Conservation (phyloP, 2,329 filamentous ascomycete genomes). For the Ascochyta lentis region DNA sequence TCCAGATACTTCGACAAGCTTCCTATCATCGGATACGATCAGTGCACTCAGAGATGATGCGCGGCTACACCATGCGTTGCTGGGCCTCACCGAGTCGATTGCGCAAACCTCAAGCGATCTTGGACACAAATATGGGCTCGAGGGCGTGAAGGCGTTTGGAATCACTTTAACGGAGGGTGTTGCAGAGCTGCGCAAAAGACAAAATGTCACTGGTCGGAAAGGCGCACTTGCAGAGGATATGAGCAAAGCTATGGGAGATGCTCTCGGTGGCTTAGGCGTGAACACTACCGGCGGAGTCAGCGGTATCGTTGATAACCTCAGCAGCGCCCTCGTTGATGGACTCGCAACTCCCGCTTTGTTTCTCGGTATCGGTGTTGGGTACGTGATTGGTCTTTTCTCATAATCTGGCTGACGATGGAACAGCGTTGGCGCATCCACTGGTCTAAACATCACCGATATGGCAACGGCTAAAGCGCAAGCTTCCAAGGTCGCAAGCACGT, state of each 20-base stretch:
- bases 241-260: conserved; percentile 8
- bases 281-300: conserved; percentile 24
- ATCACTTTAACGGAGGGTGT: conserved; percentile 25
- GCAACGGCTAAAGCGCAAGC: conserved; percentile 26
- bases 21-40: conserved; percentile 32
- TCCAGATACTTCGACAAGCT: conserved; percentile 11
- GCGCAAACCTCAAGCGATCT: conserved; percentile 29
- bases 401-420: conserved; percentile 11
- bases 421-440: conserved; percentile 36
- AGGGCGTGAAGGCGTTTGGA: conserved; percentile 25
- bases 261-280: conserved; percentile 3
- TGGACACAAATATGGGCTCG: conserved; percentile 23
- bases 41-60: conserved; percentile 33
- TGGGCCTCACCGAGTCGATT: conserved; percentile 31
- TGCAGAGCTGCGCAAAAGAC: conserved; percentile 14
- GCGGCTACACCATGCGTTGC: conserved; percentile 28
- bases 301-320: conserved; percentile 20
- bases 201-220: conserved; percentile 8
- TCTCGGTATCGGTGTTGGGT: conserved; percentile 41
- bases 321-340: conserved; percentile 19
- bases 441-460: conserved; percentile 33
- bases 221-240: conserved; percentile 22
- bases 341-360: conserved; percentile 38
- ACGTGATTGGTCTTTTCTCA: background rate
- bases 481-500: conserved; percentile 25